Evolutionary conservation across 129 eudicot species (phyloP).

Genomic region (Logfia minima): DNA sequence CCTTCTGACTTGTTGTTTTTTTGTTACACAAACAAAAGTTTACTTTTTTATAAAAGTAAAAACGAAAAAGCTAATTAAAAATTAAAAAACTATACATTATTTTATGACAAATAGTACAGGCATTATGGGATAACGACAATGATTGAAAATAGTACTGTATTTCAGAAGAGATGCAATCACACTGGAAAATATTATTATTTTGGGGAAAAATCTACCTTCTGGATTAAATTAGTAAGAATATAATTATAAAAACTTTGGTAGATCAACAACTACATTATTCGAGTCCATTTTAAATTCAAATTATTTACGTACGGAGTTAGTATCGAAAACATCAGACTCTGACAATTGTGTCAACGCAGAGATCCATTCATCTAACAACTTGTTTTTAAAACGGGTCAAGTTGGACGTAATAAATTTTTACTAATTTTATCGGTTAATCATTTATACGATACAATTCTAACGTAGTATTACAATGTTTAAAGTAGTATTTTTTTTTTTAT

Average conservation of each 20-base stretch:
- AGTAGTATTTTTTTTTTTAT: no score
- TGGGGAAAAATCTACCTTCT: conserved; percentile 12
- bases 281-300: conserved; percentile 10
- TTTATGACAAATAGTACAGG: neutral
- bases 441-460: no score
- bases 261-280: conserved; percentile 24
- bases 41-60: neutral
- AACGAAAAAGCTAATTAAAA: neutral
- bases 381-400: no score
- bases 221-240: neutral
- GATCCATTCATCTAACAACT: conserved; percentile 23
- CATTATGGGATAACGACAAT: neutral
- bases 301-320: neutral
- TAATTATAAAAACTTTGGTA: conserved; percentile 7
- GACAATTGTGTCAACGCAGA: conserved; percentile 25
- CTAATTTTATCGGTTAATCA: no score
- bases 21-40: no score
- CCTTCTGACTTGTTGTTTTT: no score
- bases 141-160: neutral
- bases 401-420: no score
- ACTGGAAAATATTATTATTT: conserved; percentile 10
- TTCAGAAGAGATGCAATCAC: conserved; percentile 24
- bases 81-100: neutral
- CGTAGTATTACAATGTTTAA: no score
- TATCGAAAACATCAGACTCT: conserved; percentile 20